Conservation (phyloP, 1,139 yeast genomes). For the Yamadazyma dushanensis region DNA sequence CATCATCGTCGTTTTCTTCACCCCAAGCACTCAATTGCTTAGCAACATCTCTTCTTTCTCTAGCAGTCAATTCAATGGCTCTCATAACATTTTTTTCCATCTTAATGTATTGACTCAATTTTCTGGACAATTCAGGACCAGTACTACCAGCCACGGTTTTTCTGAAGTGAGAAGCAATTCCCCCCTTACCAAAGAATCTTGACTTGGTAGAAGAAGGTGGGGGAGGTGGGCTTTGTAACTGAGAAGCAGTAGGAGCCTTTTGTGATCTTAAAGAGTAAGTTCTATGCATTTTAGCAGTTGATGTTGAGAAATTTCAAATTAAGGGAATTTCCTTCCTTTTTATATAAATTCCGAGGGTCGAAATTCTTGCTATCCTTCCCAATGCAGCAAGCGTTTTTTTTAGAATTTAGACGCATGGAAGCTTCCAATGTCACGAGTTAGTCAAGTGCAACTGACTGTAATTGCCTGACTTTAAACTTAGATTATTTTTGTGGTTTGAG, state of each 20-base stretch:
- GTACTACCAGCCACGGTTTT: slow-evolving; percentile 88
- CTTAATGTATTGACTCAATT: slow-evolving; percentile 86
- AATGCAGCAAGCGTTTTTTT: too few species aligned
- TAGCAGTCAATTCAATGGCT: slow-evolving; percentile 87
- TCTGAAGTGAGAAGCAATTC: slow-evolving; percentile 79
- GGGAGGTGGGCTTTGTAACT: slow-evolving; percentile 92
- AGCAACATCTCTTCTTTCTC: slow-evolving; percentile 96
- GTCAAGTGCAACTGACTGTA: too few species aligned
- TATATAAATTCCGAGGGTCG: too few species aligned
- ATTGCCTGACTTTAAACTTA: too few species aligned
- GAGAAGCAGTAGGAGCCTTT: slow-evolving; percentile 97
- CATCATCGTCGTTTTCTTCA: slow-evolving; percentile 96
- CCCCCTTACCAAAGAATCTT: slow-evolving; percentile 88
- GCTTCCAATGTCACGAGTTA: too few species aligned
- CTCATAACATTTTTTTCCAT: slow-evolving; percentile 97
- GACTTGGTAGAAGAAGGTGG: slow-evolving; percentile 83
- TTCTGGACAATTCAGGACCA: slow-evolving; percentile 93
- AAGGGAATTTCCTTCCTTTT: slow-evolving; percentile 1
- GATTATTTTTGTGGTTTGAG: too few species aligned
- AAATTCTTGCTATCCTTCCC: too few species aligned
- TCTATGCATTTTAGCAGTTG: slow-evolving; percentile 74
- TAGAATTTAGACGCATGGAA: too few species aligned
- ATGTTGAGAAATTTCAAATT: background rate
- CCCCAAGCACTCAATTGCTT: slow-evolving; percentile 97
- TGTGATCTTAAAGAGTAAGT: slow-evolving; percentile 93